These are phyloP conservation scores for Spinacia oleracea DNA, from an alignment of 179 eudicot species.

Conservation along the genomic window DNA sequence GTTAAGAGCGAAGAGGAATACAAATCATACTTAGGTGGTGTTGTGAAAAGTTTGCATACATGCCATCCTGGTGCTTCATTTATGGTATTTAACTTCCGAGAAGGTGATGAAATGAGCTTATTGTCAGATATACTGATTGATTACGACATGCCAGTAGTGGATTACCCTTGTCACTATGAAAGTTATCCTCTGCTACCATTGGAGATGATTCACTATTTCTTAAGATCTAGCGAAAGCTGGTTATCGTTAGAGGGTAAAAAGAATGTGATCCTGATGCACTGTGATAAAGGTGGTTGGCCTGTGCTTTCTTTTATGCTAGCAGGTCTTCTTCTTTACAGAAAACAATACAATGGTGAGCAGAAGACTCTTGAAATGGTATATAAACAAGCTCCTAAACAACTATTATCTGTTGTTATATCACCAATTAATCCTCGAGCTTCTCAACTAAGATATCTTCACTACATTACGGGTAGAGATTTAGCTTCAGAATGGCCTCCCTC, in stretches of 20 bases:
- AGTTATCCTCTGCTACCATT: conserved; percentile 81
- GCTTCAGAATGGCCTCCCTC: conserved; percentile 83
- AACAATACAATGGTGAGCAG: conserved; percentile 77
- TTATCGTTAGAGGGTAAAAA: conserved; percentile 71
- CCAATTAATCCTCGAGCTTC: conserved; percentile 87
- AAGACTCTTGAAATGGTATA: conserved; percentile 89
- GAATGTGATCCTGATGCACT: conserved; percentile 89
- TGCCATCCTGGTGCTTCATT: conserved; percentile 82
- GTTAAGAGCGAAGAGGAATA: conserved; percentile 60
- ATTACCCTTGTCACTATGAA: conserved; percentile 85
- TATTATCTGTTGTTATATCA: conserved; percentile 55
- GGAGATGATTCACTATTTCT: conserved; percentile 81
- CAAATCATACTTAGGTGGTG: conserved; percentile 61
- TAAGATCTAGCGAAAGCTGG: conserved; percentile 94
- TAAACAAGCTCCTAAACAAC: conserved; percentile 85
- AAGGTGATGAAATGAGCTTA: conserved; percentile 72
- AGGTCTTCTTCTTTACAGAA: conserved; percentile 77
- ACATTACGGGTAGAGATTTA: conserved; percentile 66
- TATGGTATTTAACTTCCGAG: conserved; percentile 92
- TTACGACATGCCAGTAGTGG: conserved; percentile 92
- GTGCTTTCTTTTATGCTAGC: conserved; percentile 98
- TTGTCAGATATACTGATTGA: conserved; percentile 72
- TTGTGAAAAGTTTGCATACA: conserved; percentile 71
- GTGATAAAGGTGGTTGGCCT: conserved; percentile 96
- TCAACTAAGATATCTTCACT: conserved; percentile 83